phyloP scores from a whole-genome alignment of 768 basidiomycete species.

The Crucibulum laeve region DNA sequence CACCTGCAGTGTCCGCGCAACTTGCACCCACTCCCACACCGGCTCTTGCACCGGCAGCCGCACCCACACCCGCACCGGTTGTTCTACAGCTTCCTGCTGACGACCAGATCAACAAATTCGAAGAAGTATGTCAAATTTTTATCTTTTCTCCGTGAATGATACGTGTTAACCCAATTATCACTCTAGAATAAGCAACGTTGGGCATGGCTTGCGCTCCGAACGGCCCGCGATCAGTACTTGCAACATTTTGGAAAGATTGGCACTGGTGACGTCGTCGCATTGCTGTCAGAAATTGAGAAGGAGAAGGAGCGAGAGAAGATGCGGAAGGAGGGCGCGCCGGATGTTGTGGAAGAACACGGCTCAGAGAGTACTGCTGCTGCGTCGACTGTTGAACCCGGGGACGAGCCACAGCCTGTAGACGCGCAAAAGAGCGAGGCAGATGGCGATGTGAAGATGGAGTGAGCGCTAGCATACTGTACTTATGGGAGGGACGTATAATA shows the following conservation, averaged over 20 bases:
- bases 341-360: conserved; percentile 24
- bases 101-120: conserved; percentile 49
- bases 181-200: conserved; percentile 69
- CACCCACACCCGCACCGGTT: conserved; percentile 22
- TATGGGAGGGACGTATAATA: no score
- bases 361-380: conserved; percentile 26
- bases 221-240: conserved; percentile 67
- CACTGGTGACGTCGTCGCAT: conserved; percentile 63
- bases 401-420: conserved; percentile 14
- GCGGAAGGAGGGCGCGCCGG: conserved; percentile 30
- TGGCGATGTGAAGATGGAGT: conserved; percentile 49
- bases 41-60: conserved; percentile 19
- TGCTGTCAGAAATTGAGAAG: conserved; percentile 47
- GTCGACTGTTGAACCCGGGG: conserved; percentile 15
- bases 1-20: conserved; percentile 16
- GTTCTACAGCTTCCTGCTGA: conserved; percentile 32
- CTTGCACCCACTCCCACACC: conserved; percentile 15
- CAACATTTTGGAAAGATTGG: conserved; percentile 83
- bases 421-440: conserved; percentile 25
- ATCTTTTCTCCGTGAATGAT: conserved; percentile 6
- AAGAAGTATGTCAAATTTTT: conserved; percentile 47
- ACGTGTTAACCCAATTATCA: conserved; percentile 5
- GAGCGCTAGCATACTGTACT: conserved; percentile 13
- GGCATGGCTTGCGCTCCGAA: conserved; percentile 79
- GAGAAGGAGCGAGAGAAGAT: conserved; percentile 35